Conservation (phyloP, 176 grass and related monocot species). For the Zoysia pacifica region DNA sequence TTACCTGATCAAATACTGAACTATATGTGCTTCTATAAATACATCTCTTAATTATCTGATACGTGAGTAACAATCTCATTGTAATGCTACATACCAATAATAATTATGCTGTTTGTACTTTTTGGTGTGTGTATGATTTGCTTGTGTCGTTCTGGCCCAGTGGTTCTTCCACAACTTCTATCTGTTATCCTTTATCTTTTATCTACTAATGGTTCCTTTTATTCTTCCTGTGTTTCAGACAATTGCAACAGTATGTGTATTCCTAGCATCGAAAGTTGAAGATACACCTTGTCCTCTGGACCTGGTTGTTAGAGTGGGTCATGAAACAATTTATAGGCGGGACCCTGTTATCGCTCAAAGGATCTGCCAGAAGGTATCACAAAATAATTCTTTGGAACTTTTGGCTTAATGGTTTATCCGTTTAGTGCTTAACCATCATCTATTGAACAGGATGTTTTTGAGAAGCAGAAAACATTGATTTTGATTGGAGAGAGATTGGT, state of each 20-base stretch:
- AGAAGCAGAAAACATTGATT: conserved; percentile 68
- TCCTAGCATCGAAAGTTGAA: conserved; percentile 80
- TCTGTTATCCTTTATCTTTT: conserved; percentile 14
- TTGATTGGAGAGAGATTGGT: conserved; percentile 66
- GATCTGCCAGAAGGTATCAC: conserved; percentile 47
- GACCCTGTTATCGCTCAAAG: conserved; percentile 46
- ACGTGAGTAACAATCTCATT: not conserved
- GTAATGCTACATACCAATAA: not conserved
- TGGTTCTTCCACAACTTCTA: conserved; percentile 19
- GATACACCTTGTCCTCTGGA: conserved; percentile 59
- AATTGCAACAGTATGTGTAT: conserved; percentile 63
- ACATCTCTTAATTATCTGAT: not conserved
- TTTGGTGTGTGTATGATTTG: not conserved
- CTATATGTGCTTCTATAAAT: not conserved
- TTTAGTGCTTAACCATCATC: conserved; percentile 30
- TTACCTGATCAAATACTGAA: not conserved
- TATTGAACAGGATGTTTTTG: conserved; percentile 57
- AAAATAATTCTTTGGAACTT: conserved; percentile 25
- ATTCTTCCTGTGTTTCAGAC: conserved; percentile 44
- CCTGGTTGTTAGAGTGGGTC: conserved; percentile 54
- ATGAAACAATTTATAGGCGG: conserved; percentile 56
- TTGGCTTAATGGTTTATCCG: not conserved
- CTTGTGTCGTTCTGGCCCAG: not conserved
- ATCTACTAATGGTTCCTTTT: conserved; percentile 15
- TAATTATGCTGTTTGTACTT: not conserved